Base-by-base conservation (phyloP, 1,139 yeast species). In the Candida mesenterica region DNA sequence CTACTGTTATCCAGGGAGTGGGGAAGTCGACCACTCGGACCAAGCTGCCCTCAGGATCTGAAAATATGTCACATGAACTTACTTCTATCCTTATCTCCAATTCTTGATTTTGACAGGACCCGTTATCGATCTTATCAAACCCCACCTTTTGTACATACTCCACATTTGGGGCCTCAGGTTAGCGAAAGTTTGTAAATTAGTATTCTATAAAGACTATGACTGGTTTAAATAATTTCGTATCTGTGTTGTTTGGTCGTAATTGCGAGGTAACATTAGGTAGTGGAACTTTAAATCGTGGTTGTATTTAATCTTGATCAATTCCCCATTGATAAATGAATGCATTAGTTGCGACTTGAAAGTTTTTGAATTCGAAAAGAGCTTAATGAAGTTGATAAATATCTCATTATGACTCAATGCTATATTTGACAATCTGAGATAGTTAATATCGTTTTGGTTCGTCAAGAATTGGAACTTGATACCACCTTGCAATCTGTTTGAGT, bases 401-500 rank as follows among this genome's bases (percentile, higher is more conserved):
- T 65, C 72, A 7, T 48, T 44, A 39, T 65, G 61, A 2, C 68
- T 59, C 34, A 71, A 56, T 1, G 75, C 59, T 40, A 66, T 65
- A 45, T 71, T 71, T 6, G 62, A 52, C 43, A 71, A 46, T 30
- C 45, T 48, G 20, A 68, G 35, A 41, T 65, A 62, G 33, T 54
- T 59, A 4, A 58, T 50, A 2, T 31, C 15, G 9, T 40, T 41
- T 5, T 44, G 40, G 28, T 37, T 49, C 29, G 48, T 43, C 19
- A 58, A 23, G 32, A 58, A 52, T 13, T 60, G 61, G 40, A 86
- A 65, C 5, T 59, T 62, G 5, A 92, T 68, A 0, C 97, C 97
- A 1, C 96, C 96, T n/a, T 97, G 98, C 14, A 94, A 64, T 44
- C 99, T 68, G 39, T 75, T 78, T 8, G 89, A 80, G 53, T 90